Percentiles rank a stretch among this genome's conserved stretches.
These are phyloP conservation scores for Epichloe gansuensis DNA, from an alignment of 2,329 filamentous ascomycete species.

Conservation along the genomic window DNA sequence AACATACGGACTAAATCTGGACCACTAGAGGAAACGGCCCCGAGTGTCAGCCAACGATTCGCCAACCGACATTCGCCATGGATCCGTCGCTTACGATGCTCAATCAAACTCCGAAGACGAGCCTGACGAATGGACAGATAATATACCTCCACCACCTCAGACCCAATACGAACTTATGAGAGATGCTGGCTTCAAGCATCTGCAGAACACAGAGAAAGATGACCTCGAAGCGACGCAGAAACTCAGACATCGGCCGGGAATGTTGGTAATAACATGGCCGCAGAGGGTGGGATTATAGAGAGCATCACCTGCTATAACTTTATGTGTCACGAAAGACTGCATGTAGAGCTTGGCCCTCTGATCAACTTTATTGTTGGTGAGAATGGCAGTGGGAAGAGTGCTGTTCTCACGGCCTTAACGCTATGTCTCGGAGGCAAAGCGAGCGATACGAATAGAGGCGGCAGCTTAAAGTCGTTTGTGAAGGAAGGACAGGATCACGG, in stretches of 20 bases:
- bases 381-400: conserved; percentile 96
- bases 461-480: conserved; percentile 79
- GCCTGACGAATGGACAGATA: neutral
- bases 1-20: neutral
- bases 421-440: conserved; percentile 93
- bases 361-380: conserved; percentile 98
- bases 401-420: conserved; percentile 82
- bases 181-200: conserved; percentile 46
- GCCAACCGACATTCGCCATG: neutral
- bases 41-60: conserved; percentile 1
- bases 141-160: conserved; percentile 24
- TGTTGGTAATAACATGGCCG: conserved; percentile 57
- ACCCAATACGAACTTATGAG: conserved; percentile 52
- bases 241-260: conserved; percentile 36
- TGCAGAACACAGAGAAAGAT: conserved; percentile 44
- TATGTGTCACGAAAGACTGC: conserved; percentile 83
- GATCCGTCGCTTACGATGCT: neutral
- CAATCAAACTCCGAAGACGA: conserved; percentile 4
- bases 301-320: conserved; percentile 83
- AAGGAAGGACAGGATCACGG: conserved; percentile 75
- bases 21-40: conserved; percentile 13
- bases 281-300: conserved; percentile 79
- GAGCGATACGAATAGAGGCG: conserved; percentile 81
- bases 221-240: conserved; percentile 55
- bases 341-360: conserved; percentile 76